Percentiles rank a stretch among this genome's conserved stretches.
phyloP scores from a whole-genome alignment of 495 filamentous ascomycete genomes.

The Aspergillus diversus region DNA sequence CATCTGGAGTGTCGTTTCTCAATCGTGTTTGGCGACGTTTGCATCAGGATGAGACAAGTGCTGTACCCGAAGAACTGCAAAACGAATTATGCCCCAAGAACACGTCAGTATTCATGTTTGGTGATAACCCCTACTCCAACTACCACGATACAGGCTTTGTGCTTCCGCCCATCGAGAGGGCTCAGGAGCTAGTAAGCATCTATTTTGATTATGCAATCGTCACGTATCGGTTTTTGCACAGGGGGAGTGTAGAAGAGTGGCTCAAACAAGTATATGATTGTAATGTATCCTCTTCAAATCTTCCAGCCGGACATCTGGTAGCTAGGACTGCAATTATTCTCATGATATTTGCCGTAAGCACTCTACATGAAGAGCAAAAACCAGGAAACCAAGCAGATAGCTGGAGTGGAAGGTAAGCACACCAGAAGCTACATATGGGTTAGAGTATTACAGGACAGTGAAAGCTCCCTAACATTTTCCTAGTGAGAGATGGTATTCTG shows the following conservation, averaged over 20 bases:
- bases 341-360: constrained; percentile 49
- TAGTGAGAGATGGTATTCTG: constrained; percentile 49
- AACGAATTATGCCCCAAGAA: constrained; percentile 40
- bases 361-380: constrained; percentile 38
- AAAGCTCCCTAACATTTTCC: background rate
- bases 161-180: constrained; percentile 42
- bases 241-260: constrained; percentile 45
- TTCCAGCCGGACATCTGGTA: constrained; percentile 41
- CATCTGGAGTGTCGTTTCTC: constrained; percentile 51
- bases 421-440: background rate
- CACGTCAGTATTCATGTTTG: constrained; percentile 49
- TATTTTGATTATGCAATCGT: constrained; percentile 55
- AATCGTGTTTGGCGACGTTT: constrained; percentile 51
- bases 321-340: constrained; percentile 48
- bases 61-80: constrained; percentile 37
- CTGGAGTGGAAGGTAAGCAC: constrained; percentile 36
- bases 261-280: constrained; percentile 42
- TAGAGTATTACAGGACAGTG: background rate
- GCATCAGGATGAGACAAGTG: constrained; percentile 44
- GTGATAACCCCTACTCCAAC: constrained; percentile 46
- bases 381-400: constrained; percentile 26
- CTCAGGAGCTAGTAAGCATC: constrained; percentile 38
- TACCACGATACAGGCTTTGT: constrained; percentile 34
- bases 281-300: constrained; percentile 40
- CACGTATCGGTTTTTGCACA: constrained; percentile 51